Percentiles rank a stretch among this genome's conserved stretches.
Conservation (phyloP, 2,329 filamentous ascomycete species). For the Botrytis paeoniae region DNA sequence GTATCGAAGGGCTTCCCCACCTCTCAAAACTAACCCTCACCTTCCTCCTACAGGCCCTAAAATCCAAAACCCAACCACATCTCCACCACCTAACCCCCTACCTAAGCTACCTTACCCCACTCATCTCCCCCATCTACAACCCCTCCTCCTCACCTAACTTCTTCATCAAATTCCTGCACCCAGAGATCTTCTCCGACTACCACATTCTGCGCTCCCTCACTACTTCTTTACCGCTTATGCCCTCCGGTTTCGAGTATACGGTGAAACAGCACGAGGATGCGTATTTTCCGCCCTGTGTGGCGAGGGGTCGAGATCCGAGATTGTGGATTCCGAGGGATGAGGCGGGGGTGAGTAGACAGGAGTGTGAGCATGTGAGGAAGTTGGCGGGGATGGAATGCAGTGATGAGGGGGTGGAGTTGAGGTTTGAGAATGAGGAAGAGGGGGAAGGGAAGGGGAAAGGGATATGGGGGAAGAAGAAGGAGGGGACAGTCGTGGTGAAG, state of each 20-base stretch:
- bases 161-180: constrained; percentile 53
- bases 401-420: constrained; percentile 56
- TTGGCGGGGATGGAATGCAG: constrained; percentile 57
- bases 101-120: constrained; percentile 21
- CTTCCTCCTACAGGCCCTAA: constrained; percentile 2
- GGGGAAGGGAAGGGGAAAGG: constrained; percentile 50
- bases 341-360: constrained; percentile 54
- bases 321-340: constrained; percentile 60
- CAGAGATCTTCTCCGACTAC: constrained; percentile 56
- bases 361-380: constrained; percentile 49
- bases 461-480: constrained; percentile 39
- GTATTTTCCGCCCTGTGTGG: constrained; percentile 58
- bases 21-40: constrained; percentile 19
- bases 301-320: constrained; percentile 48
- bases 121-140: constrained; percentile 31
- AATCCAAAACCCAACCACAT: not conserved
- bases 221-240: constrained; percentile 44
- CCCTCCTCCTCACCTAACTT: constrained; percentile 43
- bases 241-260: constrained; percentile 46
- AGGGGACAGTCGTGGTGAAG: constrained; percentile 13
- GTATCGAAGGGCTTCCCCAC: constrained; percentile 15
- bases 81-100: not conserved
- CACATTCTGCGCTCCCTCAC: constrained; percentile 45
- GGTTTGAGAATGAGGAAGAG: constrained; percentile 38
- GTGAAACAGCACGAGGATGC: constrained; percentile 47